Percentiles rank a stretch among this genome's conserved stretches.
Conservation (phyloP, 176 grass and related monocot species). For the Aegilops umbellulata region DNA sequence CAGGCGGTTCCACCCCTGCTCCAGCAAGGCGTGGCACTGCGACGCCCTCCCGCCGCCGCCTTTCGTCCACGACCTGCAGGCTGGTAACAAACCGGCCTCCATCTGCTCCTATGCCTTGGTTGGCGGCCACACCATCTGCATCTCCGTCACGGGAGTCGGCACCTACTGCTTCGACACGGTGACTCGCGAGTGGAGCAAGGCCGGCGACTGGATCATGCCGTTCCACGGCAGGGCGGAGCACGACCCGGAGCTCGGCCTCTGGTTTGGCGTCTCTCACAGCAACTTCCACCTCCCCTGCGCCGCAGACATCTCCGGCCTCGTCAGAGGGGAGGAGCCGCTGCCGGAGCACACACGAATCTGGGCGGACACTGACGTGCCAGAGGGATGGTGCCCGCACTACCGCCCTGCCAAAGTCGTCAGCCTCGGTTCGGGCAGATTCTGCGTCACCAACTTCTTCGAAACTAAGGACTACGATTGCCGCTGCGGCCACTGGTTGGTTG, state of each 20-base stretch:
- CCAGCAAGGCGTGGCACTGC: not conserved
- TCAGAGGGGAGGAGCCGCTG: not conserved
- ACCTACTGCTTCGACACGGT: slow-evolving; percentile 12
- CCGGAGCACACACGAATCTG: not conserved
- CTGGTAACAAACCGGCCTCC: not conserved
- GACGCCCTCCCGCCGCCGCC: not conserved
- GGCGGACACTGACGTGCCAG: not conserved
- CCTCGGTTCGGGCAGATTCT: not conserved
- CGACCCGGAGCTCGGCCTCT: not conserved
- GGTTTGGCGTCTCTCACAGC: not conserved
- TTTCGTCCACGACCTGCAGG: not conserved
- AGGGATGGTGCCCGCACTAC: not conserved
- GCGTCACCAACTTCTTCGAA: not conserved
- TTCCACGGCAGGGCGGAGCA: not conserved
- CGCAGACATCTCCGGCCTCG: not conserved
- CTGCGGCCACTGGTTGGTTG: too few species aligned
- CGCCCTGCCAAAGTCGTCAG: not conserved
- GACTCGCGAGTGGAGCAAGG: not conserved
- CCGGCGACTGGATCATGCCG: not conserved
- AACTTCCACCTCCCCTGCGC: not conserved
- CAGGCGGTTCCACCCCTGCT: not conserved
- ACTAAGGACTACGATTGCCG: fast-evolving
- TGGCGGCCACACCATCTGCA: not conserved
- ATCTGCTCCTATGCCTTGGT: not conserved
- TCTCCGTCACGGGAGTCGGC: not conserved